phyloP scores from a whole-genome alignment of 345 rosid genomes.

The Balakata baccata region DNA sequence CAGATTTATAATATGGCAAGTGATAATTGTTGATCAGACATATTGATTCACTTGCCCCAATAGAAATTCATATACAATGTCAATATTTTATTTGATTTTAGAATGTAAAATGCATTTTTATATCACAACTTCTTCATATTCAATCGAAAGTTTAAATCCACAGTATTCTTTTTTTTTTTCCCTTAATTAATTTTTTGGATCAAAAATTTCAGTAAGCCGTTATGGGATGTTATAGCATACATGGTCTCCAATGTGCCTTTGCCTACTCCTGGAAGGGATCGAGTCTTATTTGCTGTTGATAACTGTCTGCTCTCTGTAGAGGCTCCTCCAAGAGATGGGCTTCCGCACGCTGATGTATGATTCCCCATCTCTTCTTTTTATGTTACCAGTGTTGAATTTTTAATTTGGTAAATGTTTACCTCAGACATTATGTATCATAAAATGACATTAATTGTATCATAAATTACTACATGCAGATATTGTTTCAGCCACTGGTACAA shows the following conservation, averaged over 20 bases:
- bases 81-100: not conserved
- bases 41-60: not conserved
- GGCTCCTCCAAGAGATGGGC: slow-evolving; percentile 87
- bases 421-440: too few relatives aligned
- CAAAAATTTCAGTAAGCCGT: slow-evolving; percentile 76
- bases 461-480: slow-evolving; percentile 58
- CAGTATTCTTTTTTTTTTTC: slow-evolving; percentile 1
- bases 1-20: not conserved
- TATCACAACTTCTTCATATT: not conserved
- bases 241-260: slow-evolving; percentile 80
- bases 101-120: not conserved
- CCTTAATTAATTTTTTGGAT: slow-evolving; percentile 32
- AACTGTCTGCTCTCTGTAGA: slow-evolving; percentile 80
- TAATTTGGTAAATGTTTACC: not conserved
- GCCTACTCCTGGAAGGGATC: slow-evolving; percentile 91
- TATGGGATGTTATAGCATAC: slow-evolving; percentile 80
- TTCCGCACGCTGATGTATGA: slow-evolving; percentile 94
- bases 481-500: slow-evolving; percentile 92
- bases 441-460: not conserved
- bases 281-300: slow-evolving; percentile 85
- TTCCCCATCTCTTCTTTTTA: slow-evolving; percentile 16
- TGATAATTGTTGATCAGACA: not conserved
- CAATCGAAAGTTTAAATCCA: slow-evolving; percentile 2
- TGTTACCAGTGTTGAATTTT: slow-evolving; percentile 13
- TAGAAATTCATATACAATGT: not conserved